Evolutionary conservation across 73 alveolate genomes (phyloP), one percentile per base, ranked within the genome.

Genomic region (Paramecium pentaurelia): DNA sequence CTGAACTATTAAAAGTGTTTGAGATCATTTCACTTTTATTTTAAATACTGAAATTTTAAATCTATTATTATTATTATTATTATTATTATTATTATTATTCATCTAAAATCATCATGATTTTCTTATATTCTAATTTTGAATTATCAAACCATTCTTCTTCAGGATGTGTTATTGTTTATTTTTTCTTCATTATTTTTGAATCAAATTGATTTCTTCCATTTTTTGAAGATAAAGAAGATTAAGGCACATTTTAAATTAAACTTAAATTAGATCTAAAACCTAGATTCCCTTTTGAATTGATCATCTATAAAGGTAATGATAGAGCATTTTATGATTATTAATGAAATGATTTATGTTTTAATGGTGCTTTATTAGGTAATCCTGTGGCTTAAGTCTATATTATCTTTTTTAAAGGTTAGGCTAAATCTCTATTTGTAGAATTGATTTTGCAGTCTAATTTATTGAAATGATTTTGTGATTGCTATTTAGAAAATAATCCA

Each of bases 141-240:
- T 73, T 34, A 30, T 73, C 40, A 5, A 73, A 10, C 87, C 87
- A 73, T n/a, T 73, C 18, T 38, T 73, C 87, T n/a, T 73, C 87
- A 73, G 87, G 87, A 36, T 73, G 60, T 0, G 70, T 54, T 5
- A 9, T 36, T 34, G 34, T 18, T 2, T 2, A 5, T 73, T 34
- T 37, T 16, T 7, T 27, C 18, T 32, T 36, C 11, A 3, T 16
- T 73, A 20, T 36, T 40, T 12, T 73, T 73, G 87, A 37, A 37
- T 73, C 87, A 2, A 3, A 73, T n/a, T 14, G 22, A 73, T 12
- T 22, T 73, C 47, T 64, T 6, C 51, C 47, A 64, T 64, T 64
- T 14, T 64, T 64, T 11, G 84, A 64, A 32, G 84, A 32, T 4
- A 64, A 6, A 12, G 84, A 64, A 64, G 84, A 34, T 34, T 64